These are phyloP conservation scores for Verticillium longisporum DNA, from an alignment of 2,329 filamentous ascomycete genomes.

Conservation along the genomic window DNA sequence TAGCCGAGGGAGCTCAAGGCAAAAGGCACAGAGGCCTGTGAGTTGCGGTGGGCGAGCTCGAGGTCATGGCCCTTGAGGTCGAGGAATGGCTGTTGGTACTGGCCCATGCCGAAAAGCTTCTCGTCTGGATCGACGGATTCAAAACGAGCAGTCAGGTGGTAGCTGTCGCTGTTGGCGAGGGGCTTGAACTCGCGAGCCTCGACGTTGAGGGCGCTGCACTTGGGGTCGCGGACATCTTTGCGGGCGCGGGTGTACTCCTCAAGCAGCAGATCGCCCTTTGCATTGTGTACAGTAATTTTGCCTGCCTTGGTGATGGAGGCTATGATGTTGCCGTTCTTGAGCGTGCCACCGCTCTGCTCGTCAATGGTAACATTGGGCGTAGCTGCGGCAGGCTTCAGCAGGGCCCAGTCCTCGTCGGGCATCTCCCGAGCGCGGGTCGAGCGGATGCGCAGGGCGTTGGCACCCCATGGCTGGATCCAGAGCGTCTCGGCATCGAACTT, in stretches of 20 bases:
- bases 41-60: conserved; percentile 57
- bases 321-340: conserved; percentile 22
- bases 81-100: conserved; percentile 54
- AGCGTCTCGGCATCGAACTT: conserved; percentile 36
- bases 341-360: conserved; percentile 14
- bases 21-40: conserved; percentile 56
- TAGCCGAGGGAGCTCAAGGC: conserved; percentile 50
- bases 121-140: conserved; percentile 46
- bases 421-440: conserved; percentile 31
- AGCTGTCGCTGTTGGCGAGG: conserved; percentile 36
- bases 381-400: conserved; percentile 13
- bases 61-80: conserved; percentile 53
- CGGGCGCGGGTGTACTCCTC: conserved; percentile 24
- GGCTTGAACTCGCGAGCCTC: conserved; percentile 49
- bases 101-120: conserved; percentile 57
- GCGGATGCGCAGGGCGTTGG: conserved; percentile 37
- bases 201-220: conserved; percentile 46
- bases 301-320: conserved; percentile 19
- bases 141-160: conserved; percentile 47
- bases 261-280: conserved; percentile 18
- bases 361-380: conserved; percentile 12
- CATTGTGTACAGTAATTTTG: conserved; percentile 21
- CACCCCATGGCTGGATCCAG: conserved; percentile 42
- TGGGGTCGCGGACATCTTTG: conserved; percentile 35
- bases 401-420: conserved; percentile 29